These are phyloP conservation scores for Hanseniaspora occidentalis DNA, from an alignment of 805 yeast species.

Conservation along the genomic window DNA sequence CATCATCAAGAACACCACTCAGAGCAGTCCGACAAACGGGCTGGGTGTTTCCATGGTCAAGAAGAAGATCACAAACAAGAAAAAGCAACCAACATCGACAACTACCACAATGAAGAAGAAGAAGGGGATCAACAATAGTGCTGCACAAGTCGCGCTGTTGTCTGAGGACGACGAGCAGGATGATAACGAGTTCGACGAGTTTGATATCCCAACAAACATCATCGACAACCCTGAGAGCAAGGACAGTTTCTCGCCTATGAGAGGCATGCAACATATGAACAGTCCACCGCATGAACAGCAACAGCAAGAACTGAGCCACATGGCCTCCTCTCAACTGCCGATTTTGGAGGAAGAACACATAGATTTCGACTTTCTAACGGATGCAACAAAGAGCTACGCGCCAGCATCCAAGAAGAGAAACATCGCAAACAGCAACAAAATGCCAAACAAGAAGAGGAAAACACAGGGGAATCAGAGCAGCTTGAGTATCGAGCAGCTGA, in stretches of 20 bases:
- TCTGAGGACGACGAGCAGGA: too few species aligned
- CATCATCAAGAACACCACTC: background rate
- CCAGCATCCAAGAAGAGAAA: too few species aligned
- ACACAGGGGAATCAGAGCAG: too few species aligned
- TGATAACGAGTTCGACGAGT: too few species aligned
- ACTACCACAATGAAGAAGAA: background rate
- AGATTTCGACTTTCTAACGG: conserved; percentile 3
- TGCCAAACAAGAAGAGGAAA: too few species aligned
- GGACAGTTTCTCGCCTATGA: background rate
- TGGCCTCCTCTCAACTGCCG: background rate
- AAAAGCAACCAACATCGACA: background rate
- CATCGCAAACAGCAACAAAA: too few species aligned
- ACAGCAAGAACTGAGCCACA: too few species aligned
- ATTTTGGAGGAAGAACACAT: background rate
- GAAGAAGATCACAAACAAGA: background rate
- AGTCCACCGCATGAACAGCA: too few species aligned
- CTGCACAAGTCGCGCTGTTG: too few species aligned
- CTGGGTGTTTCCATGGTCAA: background rate
- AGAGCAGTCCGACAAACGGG: background rate
- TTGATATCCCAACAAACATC: background rate
- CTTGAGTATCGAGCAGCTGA: too few species aligned
- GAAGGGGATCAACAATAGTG: too few species aligned
- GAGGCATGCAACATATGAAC: background rate
- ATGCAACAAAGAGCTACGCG: conserved; percentile 4
- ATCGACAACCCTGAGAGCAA: background rate